Evolutionary conservation across 2,329 filamentous ascomycete genomes (phyloP), one percentile per base, ranked within the genome.

Genomic region (Raffaelea arxii): DNA sequence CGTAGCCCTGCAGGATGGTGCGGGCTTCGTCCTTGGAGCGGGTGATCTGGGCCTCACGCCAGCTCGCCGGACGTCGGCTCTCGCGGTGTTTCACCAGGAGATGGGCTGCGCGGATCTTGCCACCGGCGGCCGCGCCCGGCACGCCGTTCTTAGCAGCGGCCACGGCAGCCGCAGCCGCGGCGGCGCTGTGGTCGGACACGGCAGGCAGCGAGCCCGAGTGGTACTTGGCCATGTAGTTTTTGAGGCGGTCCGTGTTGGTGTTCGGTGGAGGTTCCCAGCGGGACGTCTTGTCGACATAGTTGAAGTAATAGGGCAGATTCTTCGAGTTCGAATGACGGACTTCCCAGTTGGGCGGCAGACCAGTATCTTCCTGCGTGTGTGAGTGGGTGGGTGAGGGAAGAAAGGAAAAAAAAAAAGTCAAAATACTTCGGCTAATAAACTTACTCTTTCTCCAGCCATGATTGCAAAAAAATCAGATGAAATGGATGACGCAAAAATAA

Each of bases 301-400:
- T 94, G 83, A 96, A 97, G 74, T 97, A 98, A 75, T 98, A 98
- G 32, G 92, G 92, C 30, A 97, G 84, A 69, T 94, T 94, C 74
- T 96, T 97, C 67, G 88, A 94, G 73, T 96, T 94, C 66, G 88
- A 95, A 71, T 94, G 88, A 65, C 92, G 88, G 62, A 98, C 88
- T 71, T 97, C 92, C 90, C 91, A 96, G 65, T 82, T 80, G 43
- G 80, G 65, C 52, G 90, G 90, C 53, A 96, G 80, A 63, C 91
- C 91, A 56, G 84, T 82, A 47, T 89, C 84, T 60, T 77, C 69
- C 80, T 84, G 56, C 7, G 40, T 32, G 27, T 16, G 10, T 16
- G 27, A 32, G 27, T 32, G 16, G 16, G 27, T 32, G 27, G 10
- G 9, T 9, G 10, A 36, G 32, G 16, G 32, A 18, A n/a, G 6